A percentile compares a stretch with the other conserved stretches of the same genome.
Conservation (phyloP, 2,329 filamentous ascomycete species). For the Atkinsonella hypoxylon region DNA sequence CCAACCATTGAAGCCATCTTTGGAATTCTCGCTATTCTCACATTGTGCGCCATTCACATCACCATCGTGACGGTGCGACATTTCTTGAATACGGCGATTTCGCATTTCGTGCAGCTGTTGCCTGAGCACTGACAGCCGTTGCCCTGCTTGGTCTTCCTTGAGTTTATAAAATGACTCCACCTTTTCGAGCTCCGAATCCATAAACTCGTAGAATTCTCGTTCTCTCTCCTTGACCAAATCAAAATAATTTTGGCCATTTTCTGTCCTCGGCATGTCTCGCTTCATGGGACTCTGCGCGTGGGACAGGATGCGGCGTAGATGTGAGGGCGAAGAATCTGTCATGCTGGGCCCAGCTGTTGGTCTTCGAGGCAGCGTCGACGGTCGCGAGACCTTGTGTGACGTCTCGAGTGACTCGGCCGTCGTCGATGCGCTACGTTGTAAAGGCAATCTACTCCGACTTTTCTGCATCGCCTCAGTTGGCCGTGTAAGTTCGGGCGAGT, state of each 20-base stretch:
- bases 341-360: slow-evolving; percentile 4
- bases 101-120: slow-evolving; percentile 90
- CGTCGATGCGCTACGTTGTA: slow-evolving; percentile 26
- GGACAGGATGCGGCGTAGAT: slow-evolving; percentile 24
- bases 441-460: slow-evolving; percentile 14
- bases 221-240: slow-evolving; percentile 61
- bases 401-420: slow-evolving; percentile 14
- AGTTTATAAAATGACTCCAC: slow-evolving; percentile 80
- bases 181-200: slow-evolving; percentile 79
- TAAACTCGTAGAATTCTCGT: slow-evolving; percentile 75
- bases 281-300: slow-evolving; percentile 11
- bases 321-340: slow-evolving; percentile 15
- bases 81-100: slow-evolving; percentile 65
- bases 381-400: neutral
- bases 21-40: slow-evolving; percentile 13
- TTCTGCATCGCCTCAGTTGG: slow-evolving; percentile 10
- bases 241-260: slow-evolving; percentile 32
- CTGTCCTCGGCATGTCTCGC: slow-evolving; percentile 19
- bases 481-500: slow-evolving; percentile 14
- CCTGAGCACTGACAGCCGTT: slow-evolving; percentile 57
- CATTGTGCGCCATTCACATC: slow-evolving; percentile 16
- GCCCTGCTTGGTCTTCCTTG: slow-evolving; percentile 76
- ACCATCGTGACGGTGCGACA: slow-evolving; percentile 32
- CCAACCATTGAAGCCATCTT: slow-evolving; percentile 26
- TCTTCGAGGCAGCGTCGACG: slow-evolving; percentile 8